Conservation (phyloP, 257 asterid species). For the Eucommia ulmoides region DNA sequence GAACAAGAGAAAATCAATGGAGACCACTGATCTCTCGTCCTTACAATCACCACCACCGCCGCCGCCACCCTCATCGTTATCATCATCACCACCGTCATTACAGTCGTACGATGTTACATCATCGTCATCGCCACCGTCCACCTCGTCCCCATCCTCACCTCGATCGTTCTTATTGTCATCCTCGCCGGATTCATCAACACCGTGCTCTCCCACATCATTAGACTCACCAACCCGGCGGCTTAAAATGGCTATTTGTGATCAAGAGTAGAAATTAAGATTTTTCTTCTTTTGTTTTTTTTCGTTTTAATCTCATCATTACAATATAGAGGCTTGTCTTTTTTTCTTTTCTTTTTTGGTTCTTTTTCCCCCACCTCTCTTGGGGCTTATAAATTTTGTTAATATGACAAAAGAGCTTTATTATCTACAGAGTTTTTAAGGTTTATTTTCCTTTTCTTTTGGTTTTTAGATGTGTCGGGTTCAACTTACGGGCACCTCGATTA, state of each 20-base stretch:
- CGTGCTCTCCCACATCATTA: slow-evolving; percentile 27
- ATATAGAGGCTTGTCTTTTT: too few relatives aligned
- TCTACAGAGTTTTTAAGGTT: too few relatives aligned
- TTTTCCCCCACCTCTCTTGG: too few relatives aligned
- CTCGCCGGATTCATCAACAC: slow-evolving; percentile 12
- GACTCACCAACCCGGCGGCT: slow-evolving; percentile 43
- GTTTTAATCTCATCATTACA: too few relatives aligned
- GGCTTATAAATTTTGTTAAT: too few relatives aligned
- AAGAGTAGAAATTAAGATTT: too few relatives aligned
- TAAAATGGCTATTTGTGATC: slow-evolving; percentile 15
- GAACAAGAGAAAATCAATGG: slow-evolving; percentile 62
- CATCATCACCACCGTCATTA: slow-evolving; percentile 26
- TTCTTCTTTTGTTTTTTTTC: too few relatives aligned
- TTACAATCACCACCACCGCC: slow-evolving; percentile 11
- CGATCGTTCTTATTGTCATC: slow-evolving; percentile 4
- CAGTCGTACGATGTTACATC: slow-evolving; percentile 22
- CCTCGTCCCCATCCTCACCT: slow-evolving; percentile 18
- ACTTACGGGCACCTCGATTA: too few relatives aligned
- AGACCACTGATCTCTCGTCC: slow-evolving; percentile 17
- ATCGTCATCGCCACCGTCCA: slow-evolving; percentile 13
- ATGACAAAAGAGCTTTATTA: too few relatives aligned
- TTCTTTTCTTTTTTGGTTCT: too few relatives aligned
- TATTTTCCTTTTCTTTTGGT: too few relatives aligned
- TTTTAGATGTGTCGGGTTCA: too few relatives aligned
- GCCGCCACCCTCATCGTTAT: slow-evolving; percentile 15